Base-by-base conservation (phyloP, 352 stramenopile genomes). In the Pythium grandisporangium region DNA sequence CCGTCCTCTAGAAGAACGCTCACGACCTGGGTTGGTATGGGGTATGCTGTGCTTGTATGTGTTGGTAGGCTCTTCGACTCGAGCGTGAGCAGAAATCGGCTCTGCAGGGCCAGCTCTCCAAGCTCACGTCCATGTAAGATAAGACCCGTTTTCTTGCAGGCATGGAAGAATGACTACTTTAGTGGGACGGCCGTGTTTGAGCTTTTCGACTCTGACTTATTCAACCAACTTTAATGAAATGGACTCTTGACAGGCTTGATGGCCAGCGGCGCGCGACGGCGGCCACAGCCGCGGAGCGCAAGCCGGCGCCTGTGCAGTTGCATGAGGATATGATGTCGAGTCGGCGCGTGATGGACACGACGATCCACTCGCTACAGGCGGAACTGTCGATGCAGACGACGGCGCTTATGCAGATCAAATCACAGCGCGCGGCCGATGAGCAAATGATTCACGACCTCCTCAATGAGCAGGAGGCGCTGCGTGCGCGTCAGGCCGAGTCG, bases 241-340 rank as follows among this genome's bases (percentile, higher is more conserved):
- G n/a, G n/a, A n/a, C n/a, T n/a, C n/a, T n/a, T n/a, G n/a, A 39
- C 33, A 76, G 61, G 61, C 44, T 89, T 41, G 65, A 86, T 14
- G 66, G 75, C 26, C 55, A 53, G 26, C 62, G 47, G 48, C n/a
- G n/a, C n/a, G n/a, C n/a, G n/a, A n/a, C n/a, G n/a, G n/a, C n/a
- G n/a, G n/a, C n/a, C n/a, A 38, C 32, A 34, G 46, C 36, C 37
- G 38, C 32, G 70, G 61, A 81, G 26, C 63, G 39, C 39, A 59
- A 81, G 45, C 62, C 44, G 22, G 77, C n/a, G n/a, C n/a, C 65
- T 17, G 61, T 56, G 29, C 70, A 80, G 43, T 55, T 75, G 38
- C 73, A 90, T 30, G 79, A 90, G 50, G 76, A 93, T 45, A 86
- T 93, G 74, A 72, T 93, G 45, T 74, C 70, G 40, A 90, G 76